A percentile compares a stretch with the other conserved stretches of the same genome.
These are phyloP conservation scores for Verticillium nonalfalfae DNA, from an alignment of 2,329 filamentous ascomycete genomes.

Conservation along the genomic window DNA sequence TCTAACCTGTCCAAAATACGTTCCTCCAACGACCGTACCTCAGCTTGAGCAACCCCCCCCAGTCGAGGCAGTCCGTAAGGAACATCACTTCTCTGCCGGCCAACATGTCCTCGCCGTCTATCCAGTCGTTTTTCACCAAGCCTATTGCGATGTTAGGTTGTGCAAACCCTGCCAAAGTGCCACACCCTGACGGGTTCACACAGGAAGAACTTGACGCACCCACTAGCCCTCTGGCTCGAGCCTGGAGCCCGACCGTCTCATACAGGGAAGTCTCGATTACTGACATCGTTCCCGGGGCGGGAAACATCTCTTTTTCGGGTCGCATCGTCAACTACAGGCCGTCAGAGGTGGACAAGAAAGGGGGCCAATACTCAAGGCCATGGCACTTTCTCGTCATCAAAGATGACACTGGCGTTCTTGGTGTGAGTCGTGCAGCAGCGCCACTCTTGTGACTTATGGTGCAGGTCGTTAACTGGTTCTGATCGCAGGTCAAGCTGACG, in stretches of 20 bases:
- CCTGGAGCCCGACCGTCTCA: slow-evolving; percentile 32
- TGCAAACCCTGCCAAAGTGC: not conserved
- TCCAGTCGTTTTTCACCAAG: not conserved
- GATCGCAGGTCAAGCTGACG: slow-evolving; percentile 36
- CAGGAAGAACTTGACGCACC: slow-evolving; percentile 31
- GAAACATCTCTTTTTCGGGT: slow-evolving; percentile 44
- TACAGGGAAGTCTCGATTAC: slow-evolving; percentile 42
- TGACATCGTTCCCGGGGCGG: slow-evolving; percentile 40
- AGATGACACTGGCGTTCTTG: slow-evolving; percentile 47
- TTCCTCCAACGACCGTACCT: not conserved
- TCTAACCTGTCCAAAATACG: not conserved
- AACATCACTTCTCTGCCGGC: no score
- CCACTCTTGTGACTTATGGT: not conserved
- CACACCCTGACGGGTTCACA: slow-evolving; percentile 45
- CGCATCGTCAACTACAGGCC: slow-evolving; percentile 50
- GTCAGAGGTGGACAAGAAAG: slow-evolving; percentile 22
- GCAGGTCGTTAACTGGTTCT: not conserved
- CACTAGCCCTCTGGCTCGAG: slow-evolving; percentile 26
- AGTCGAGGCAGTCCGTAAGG: not conserved
- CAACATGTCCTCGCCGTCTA: not conserved
- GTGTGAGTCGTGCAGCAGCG: slow-evolving; percentile 26
- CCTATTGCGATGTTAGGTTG: not conserved
- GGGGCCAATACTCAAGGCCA: slow-evolving; percentile 32
- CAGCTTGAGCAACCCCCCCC: not conserved
- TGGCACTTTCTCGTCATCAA: slow-evolving; percentile 48